Evolutionary conservation across 345 rosid species (phyloP), one percentile per base, ranked within the genome.

Genomic region (Euclidium syriacum): DNA sequence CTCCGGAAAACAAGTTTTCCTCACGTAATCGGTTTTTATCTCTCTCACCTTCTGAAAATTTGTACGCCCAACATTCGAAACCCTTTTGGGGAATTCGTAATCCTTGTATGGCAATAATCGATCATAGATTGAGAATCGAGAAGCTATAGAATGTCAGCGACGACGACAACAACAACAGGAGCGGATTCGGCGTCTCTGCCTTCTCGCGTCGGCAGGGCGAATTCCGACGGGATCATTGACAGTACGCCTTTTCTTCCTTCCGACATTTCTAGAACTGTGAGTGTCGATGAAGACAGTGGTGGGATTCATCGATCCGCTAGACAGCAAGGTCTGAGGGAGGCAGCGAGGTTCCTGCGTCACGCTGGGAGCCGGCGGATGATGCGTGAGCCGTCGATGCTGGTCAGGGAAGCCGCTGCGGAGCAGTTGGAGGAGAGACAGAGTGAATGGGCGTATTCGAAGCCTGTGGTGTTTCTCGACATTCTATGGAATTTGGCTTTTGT

Each of bases 381-480:
- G 91, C 68, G 68, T 17, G 73, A 73, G 39, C 68, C 77, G 14
- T 73, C 73, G 58, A 29, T 67, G 58, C 59, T 66, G 19, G 77
- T 73, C 9, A 52, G 77, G 20, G 68, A 73, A 41, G 15, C 77
- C 1, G 68, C 73, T 0, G 73, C 77, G 4, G 77, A 66, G 64
- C 72, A 73, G 26, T 38, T 73, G 6, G 76, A 72, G 4, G 72
- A 73, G 41, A 59, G 77, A 8, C 77, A 70, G 38, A 73, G 69
- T 15, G 98, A 86, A 64, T 92, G 98, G 98, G 95, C 96, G 34
- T 92, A 92, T 73, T 92, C 98, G 46, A 85, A 84, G 78, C 96
- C 96, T 8, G 95, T 88, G 57, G 96, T 92, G 65, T 67, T 92
- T 42, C 94, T 89, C 6, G 95, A 89, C 48, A 71, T 86, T 52